Base-by-base conservation (phyloP, 768 basidiomycete genomes). In the Lactarius vividus region DNA sequence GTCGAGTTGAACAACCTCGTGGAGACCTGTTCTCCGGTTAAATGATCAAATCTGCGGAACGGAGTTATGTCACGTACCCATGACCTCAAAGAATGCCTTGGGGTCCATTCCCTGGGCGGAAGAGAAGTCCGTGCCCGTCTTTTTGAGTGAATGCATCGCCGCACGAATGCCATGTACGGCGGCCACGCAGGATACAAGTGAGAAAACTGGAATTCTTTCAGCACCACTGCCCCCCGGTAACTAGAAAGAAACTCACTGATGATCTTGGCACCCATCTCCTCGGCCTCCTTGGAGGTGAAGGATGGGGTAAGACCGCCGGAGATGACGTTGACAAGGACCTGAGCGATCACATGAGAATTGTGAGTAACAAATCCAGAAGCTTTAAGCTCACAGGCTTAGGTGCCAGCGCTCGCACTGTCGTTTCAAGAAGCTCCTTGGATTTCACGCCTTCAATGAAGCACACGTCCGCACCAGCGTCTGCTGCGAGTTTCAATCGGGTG, bases 361-460 rank as follows among this genome's bases (percentile, higher is more conserved):
- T 54, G 15, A 23, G 20, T 3, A 2, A 28, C 29, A 33, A 53
- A 23, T 15, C 39, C 20, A n/a, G 5, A 39, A 31, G 8, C 37
- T 42, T 15, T 2, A 52, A 26, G 72, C 79, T 66, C 65, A 85
- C 88, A 1, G 89, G 89, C 70, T 88, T 90, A 5, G 89, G 89
- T 6, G 86, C 83, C 33, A 92, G 76, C 2, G 86, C 88, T 28
- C 81, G 80, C 55, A 92, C 85, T 11, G 89, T 89, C 1, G 78
- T 78, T 63, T 82, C 79, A 18, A 91, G 80, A 28, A 88, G 82
- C 54, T 88, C 85, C 55, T 85, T 81, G 2, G 84, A 88, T 74
- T 84, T 84, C 33, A 91, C 88, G 49, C 90, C 89, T 74, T 91
- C 89, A 40, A 91, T 90, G 76, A 92, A 92, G 74, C 88, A 91